These are phyloP conservation scores for Hibiscus trionum DNA, from an alignment of 345 rosid species.

Conservation along the genomic window DNA sequence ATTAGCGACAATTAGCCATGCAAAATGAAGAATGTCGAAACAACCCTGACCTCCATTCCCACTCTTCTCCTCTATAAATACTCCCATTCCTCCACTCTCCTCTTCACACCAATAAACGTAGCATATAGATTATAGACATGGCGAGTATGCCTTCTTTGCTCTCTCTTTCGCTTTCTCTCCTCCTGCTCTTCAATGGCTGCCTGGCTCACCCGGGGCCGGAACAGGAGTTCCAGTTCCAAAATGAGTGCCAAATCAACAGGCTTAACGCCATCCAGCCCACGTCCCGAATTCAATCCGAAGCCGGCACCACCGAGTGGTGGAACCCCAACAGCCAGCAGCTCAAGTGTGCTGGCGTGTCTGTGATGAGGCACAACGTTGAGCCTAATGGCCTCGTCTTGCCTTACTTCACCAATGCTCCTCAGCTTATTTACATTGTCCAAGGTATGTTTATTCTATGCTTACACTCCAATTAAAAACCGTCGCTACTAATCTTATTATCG, in stretches of 20 bases:
- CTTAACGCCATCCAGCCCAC: conserved; percentile 32
- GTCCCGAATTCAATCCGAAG: conserved; percentile 27
- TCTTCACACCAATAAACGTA: neutral
- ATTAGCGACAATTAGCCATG: conserved; percentile 22
- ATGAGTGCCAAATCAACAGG: conserved; percentile 34
- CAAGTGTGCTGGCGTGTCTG: conserved; percentile 40
- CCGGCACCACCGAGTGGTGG: conserved; percentile 41
- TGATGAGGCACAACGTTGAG: conserved; percentile 26
- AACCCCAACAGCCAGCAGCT: conserved; percentile 36
- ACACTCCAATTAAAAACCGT: neutral
- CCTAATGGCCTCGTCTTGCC: conserved; percentile 49
- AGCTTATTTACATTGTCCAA: conserved; percentile 33
- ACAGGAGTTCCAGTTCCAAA: neutral
- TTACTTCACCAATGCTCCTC: conserved; percentile 27
- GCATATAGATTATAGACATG: conserved; percentile 2
- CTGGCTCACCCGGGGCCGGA: neutral
- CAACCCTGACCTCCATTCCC: conserved; percentile 7
- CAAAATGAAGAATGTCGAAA: conserved; percentile 31
- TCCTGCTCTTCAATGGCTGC: conserved; percentile 29
- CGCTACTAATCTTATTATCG: neutral
- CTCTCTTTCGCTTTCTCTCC: conserved; percentile 11
- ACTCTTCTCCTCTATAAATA: conserved; percentile 15
- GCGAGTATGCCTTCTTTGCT: conserved; percentile 16
- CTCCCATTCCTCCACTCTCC: neutral
- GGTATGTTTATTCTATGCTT: conserved; percentile 19